Evolutionary conservation across 192 early-diverging fungal species (phyloP), one percentile per base, ranked within the genome.

Genomic region (Podila verticillata): DNA sequence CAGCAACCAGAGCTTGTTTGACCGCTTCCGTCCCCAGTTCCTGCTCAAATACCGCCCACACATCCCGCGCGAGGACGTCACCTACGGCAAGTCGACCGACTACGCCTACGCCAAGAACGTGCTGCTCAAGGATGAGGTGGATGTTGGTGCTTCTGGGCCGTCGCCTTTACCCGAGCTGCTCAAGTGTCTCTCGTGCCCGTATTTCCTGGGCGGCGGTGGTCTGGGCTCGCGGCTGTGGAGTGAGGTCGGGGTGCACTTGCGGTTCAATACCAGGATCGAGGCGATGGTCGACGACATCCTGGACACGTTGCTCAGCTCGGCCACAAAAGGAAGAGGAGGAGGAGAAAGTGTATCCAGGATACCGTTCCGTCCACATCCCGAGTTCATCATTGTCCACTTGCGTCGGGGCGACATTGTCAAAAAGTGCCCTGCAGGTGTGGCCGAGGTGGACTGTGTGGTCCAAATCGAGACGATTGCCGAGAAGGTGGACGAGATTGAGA

Each of bases 401-500:
- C 68, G 75, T 0, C 75, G 75, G 15, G 75, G 75, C 0, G 75
- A 79, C 17, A 79, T 79, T 48, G 65, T 57, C 13, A 66, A 19
- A 30, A 79, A 72, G 39, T 79, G 75, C 58, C 63, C 63, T 2
- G 22, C 36, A 17, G 75, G 64, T 3, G 24, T 62, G 51, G 39
- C 34, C 5, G 75, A 79, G 59, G 57, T 57, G 51, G 75, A 79
- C 26, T 79, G 75, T 58, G 35, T 79, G 51, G 75, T 79, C 26
- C 75, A 79, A 65, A 79, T 79, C 9, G 75, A 79, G 32, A 31
- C 47, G 4, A 79, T 79, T 58, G 75, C 75, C 6, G 64, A 79
- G 17, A 71, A 67, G 51, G 61, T 79, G 3, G 68, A 79, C 19
- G 65, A 67, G 44, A 79, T 79, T 58, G 75, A 79, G 24, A 66